Percentiles rank a stretch among this genome's conserved stretches.
These are phyloP conservation scores for Oxyria digyna DNA, from an alignment of 148 eudicot genomes.

Conservation along the genomic window DNA sequence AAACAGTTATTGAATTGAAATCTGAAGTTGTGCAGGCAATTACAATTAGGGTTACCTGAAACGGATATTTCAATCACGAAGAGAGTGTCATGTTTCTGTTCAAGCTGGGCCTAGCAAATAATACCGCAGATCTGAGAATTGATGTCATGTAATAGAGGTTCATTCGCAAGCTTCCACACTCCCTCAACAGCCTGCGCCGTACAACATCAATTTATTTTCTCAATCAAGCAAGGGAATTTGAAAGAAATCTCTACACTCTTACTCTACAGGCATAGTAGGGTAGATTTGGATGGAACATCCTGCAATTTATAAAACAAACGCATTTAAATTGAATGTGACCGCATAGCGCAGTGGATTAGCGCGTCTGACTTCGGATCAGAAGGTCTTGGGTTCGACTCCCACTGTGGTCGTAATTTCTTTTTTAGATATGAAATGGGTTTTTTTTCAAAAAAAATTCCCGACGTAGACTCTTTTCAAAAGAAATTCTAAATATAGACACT, in stretches of 20 bases:
- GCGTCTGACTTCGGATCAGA: slow-evolving; percentile 12
- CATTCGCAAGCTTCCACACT: background rate
- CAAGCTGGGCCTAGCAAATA: too few species aligned
- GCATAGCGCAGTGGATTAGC: slow-evolving; percentile 1
- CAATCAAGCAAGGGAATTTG: background rate
- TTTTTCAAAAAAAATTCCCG: too few species aligned
- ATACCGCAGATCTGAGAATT: background rate
- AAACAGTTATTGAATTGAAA: background rate
- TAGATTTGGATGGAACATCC: background rate
- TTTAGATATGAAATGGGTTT: too few species aligned
- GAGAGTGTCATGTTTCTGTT: too few species aligned
- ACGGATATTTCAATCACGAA: background rate
- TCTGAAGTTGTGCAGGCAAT: background rate
- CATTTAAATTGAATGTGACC: too few species aligned
- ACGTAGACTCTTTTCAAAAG: too few species aligned
- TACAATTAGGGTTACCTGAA: too few species aligned
- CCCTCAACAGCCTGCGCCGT: background rate
- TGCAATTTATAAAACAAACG: too few species aligned
- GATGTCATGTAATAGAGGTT: background rate
- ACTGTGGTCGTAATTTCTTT: slow-evolving; percentile 8
- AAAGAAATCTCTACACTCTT: background rate
- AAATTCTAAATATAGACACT: too few species aligned
- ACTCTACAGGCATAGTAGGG: background rate
- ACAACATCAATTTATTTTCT: too few species aligned
- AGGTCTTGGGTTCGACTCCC: slow-evolving; percentile 8